Evolutionary conservation across 2,329 filamentous ascomycete genomes (phyloP).

Genomic region (Ceratocystis eucalypticola): DNA sequence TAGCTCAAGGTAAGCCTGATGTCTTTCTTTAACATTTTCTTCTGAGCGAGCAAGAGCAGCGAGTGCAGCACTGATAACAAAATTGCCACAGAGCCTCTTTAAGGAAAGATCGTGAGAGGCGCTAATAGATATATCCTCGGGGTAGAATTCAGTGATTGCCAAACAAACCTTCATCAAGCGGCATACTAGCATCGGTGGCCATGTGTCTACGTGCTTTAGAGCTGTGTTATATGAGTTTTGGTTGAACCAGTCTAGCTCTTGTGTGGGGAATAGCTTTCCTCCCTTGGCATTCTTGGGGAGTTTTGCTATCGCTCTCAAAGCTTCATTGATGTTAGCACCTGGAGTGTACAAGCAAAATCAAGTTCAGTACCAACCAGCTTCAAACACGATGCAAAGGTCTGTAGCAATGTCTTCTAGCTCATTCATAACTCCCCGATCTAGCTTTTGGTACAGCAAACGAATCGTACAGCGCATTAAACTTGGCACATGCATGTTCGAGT

Average conservation of each 20-base stretch:
- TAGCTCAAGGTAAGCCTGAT: conserved; percentile 48
- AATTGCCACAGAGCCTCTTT: conserved; percentile 56
- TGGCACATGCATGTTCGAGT: conserved; percentile 26
- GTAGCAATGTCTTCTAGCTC: conserved; percentile 25
- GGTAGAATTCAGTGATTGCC: conserved; percentile 38
- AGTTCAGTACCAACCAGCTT: conserved; percentile 28
- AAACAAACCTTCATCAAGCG: conserved; percentile 44
- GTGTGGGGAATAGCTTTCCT: conserved; percentile 40
- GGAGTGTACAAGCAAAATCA: neutral
- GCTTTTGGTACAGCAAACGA: conserved; percentile 33
- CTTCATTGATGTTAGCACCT: conserved; percentile 22
- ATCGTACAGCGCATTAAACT: conserved; percentile 38
- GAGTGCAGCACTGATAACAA: conserved; percentile 43
- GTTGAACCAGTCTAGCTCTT: conserved; percentile 73
- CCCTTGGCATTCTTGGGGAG: conserved; percentile 30
- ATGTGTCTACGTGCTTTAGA: conserved; percentile 43
- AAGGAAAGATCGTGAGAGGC: conserved; percentile 38
- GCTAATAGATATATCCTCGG: conserved; percentile 32
- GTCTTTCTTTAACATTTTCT: conserved; percentile 36
- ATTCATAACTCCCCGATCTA: conserved; percentile 26
- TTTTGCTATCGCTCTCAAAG: conserved; percentile 31
- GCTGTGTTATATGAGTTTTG: conserved; percentile 70
- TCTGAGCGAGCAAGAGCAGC: conserved; percentile 38
- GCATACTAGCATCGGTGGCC: conserved; percentile 40
- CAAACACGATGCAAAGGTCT: conserved; percentile 42